Base-by-base conservation (phyloP, 352 stramenopile genomes). In the Globisporangium radiosum region DNA sequence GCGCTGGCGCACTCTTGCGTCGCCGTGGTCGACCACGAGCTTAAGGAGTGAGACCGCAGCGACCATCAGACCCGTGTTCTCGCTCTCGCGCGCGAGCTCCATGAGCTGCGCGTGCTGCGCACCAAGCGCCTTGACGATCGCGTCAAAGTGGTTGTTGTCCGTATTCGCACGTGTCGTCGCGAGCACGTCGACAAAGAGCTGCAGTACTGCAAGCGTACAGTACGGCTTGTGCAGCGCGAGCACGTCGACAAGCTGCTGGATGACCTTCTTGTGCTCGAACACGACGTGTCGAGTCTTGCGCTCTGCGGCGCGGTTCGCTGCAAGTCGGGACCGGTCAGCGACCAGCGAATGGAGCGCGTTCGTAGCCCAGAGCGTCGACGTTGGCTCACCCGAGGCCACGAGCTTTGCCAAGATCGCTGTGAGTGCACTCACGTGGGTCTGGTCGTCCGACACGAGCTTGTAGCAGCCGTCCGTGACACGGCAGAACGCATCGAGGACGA, bases 131-230 rank as follows among this genome's bases (percentile, higher is more conserved):
- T 87, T 88, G 47, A 90, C 60, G n/a, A 89, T 81, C 7, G 60
- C 62, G 56, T 88, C 70, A 44, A 92, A 94, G 43, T 94, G 81
- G 51, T 68, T 87, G 55, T 87, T 88, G 54, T 94, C 73, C 1
- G 85, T 94, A 44, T 65, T 83, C 11, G 78, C 42, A 0, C 82
- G 79, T 43, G 79, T 77, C 54, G 75, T 76, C 25, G 87, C 63
- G 5, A 88, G 57, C 5, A 86, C 69, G 64, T 92, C 83, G 33
- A 88, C 55, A 42, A 90, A 62, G 4, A 92, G 61, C 51, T 90
- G 71, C 9, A 94, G 66, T 48, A 84, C 64, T 17, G 74, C 81
- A 17, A 92, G 56, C 1, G 71, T 81, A 45, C 66, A 79, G 40
- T 75, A 76, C 43, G 71, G 60, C 37, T 88, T 82, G 0, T 71